Evolutionary conservation across 2,329 filamentous ascomycete genomes (phyloP).

Genomic region (Aspergillus hortae): DNA sequence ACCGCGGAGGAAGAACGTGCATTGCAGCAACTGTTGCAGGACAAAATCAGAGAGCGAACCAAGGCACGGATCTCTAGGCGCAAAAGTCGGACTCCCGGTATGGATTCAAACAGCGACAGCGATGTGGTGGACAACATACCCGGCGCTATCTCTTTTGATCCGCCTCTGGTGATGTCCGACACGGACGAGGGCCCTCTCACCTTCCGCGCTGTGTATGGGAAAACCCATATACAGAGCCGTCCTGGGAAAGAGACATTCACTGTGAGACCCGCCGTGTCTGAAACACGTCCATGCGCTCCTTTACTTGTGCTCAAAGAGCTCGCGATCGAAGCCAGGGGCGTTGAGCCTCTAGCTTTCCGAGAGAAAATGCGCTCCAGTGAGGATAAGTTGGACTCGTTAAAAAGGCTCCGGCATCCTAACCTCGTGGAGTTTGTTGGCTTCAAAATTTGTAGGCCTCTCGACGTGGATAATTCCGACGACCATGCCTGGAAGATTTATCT

Average conservation of each 20-base stretch:
- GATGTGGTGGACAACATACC: constrained; percentile 33
- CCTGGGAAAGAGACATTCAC: constrained; percentile 63
- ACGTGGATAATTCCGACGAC: constrained; percentile 37
- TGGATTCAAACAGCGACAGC: constrained; percentile 25
- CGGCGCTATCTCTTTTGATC: constrained; percentile 41
- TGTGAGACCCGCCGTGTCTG: constrained; percentile 64
- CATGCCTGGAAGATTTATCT: constrained; percentile 69
- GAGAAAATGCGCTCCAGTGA: constrained; percentile 75
- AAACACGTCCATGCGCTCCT: constrained; percentile 54
- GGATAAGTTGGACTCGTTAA: constrained; percentile 69
- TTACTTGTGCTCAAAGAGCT: constrained; percentile 72
- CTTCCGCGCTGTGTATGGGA: constrained; percentile 70
- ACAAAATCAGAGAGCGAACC: constrained; percentile 38
- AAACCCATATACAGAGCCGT: constrained; percentile 62
- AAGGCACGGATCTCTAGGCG: constrained; percentile 36
- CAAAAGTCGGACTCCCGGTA: constrained; percentile 34
- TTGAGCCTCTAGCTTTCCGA: constrained; percentile 64
- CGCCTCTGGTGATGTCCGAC: constrained; percentile 55
- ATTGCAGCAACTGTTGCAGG: constrained; percentile 36
- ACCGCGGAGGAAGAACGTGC: constrained; percentile 40
- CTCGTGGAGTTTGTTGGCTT: constrained; percentile 78
- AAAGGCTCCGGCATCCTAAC: constrained; percentile 70
- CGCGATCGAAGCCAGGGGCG: constrained; percentile 54
- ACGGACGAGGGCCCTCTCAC: constrained; percentile 59
- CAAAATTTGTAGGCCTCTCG: constrained; percentile 61